Percentiles rank a stretch among this genome's conserved stretches.
Evolutionary conservation across 495 filamentous ascomycete species (phyloP).

Genomic region (Podospora pseudopauciseta): DNA sequence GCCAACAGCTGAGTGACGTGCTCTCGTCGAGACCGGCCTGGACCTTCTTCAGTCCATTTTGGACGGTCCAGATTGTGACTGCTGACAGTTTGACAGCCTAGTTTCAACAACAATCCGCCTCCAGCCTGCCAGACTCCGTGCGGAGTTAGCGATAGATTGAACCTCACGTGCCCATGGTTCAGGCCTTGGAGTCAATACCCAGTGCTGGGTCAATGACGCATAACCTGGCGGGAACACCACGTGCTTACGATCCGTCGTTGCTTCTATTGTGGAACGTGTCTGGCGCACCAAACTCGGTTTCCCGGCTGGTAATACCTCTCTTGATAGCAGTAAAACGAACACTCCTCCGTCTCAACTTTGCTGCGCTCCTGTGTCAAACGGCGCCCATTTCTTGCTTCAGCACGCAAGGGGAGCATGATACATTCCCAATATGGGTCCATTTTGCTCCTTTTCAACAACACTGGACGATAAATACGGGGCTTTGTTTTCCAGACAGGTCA

Average conservation of each 20-base stretch:
- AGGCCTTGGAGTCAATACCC: neutral
- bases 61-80: neutral
- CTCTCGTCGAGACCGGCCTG: neutral
- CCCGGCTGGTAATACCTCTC: neutral
- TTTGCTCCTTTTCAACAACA: neutral
- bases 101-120: neutral
- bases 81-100: neutral
- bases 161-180: neutral
- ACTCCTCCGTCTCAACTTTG: neutral
- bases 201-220: neutral
- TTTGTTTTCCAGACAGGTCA: constrained; percentile 5
- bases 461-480: neutral
- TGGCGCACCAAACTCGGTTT: neutral
- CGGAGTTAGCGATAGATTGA: neutral
- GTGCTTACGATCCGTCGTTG: neutral
- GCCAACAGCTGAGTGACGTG: too few species aligned
- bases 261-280: neutral
- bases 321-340: neutral
- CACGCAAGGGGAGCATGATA: neutral
- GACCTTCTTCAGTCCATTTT: constrained; percentile 5
- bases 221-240: neutral
- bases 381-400: too few species aligned
- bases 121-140: neutral
- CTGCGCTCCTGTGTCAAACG: neutral
- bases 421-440: constrained; percentile 3